Base-by-base conservation (phyloP, 1,139 yeast species). In the Trichomonascaceae sp. region DNA sequence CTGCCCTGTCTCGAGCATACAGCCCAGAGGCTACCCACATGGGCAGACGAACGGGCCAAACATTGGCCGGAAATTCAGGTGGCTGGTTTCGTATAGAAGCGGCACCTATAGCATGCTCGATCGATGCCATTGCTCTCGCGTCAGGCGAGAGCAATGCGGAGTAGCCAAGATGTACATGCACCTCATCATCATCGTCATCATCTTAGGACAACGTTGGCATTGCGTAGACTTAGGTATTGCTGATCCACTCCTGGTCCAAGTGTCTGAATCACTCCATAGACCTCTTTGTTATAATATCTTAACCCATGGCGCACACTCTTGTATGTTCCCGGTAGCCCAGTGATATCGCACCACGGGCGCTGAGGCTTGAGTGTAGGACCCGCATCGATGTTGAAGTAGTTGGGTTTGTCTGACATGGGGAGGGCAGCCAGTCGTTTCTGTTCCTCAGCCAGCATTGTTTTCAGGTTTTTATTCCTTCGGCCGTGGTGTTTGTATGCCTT, bases 171-270 rank as follows among this genome's bases (percentile, higher is more conserved):
- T n/a, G n/a, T n/a, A n/a, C n/a, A n/a, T n/a, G n/a, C n/a, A n/a
- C n/a, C n/a, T n/a, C n/a, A n/a, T n/a, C n/a, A n/a, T n/a, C n/a
- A n/a, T n/a, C n/a, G n/a, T n/a, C n/a, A 27, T 49, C 50, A 76
- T 43, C 71, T 76, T 52, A 87, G 65, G 5, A 87, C 73, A 16
- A 87, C 87, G 52, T 85, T 80, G 27, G 95, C 97, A 31, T 84
- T 85, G 46, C 98, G 67, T 43, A 89, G 63, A 45, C 81, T 80
- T 51, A 89, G 64, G 53, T 85, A 89, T 54, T 84, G 93, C 57
- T 89, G 97, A 57, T 89, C 97, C 14, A 80, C 82, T 17, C 96
- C 94, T 1, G 93, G 80, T 1, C 87, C 77, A 74, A 89, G 72
- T 41, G 74, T 72, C 52, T 75, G 76, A 39, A 80, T 71, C 17